Evolutionary conservation across 108 stramenopile genomes (phyloP), one percentile per base, ranked within the genome.

Genomic region (Cyclotella atomus): DNA sequence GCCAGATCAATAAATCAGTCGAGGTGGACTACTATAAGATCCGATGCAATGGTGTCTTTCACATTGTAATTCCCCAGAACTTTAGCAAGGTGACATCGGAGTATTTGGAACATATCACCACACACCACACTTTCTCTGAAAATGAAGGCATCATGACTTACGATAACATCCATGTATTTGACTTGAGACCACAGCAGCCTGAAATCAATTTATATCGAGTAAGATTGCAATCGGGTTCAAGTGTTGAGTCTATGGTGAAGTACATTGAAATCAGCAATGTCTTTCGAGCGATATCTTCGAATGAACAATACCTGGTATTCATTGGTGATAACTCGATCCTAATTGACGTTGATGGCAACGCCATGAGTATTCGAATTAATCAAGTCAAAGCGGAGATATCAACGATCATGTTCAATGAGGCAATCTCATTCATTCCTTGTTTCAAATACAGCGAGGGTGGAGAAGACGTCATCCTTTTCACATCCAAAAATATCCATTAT

Each of bases 11-110:
- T 69, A 81, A 77, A 49, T 85, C 84, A 21, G 82, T 81, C 16
- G 84, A 85, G 74, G 84, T 85, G n/a, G 84, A 85, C 71, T 85
- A 82, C 52, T 85, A 85, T 68, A 85, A 85, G 34, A 74, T 85
- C 6, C 36, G 44, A 23, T 50, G 47, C 56, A 67, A 77, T 59
- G 84, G 81, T 16, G 61, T 67, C 19, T 84, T 79, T 66, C 81
- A 77, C 44, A 79, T 83, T 28, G 49, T 82, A 43, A 83, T 85
- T 44, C 84, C 84, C 21, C 34, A 47, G 12, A 82, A 81, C 67
- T 85, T 85, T 63, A 81, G 79, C 81, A 77, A 83, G 30, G 53
- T 49, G 34, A 85, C 84, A n/a, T 62, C 65, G 27, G 84, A 83
- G 47, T 85, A 83, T 24, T 56, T 85, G 0, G 84, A 85, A 16